Base-by-base conservation (phyloP, 257 asterid genomes). In the Oldenlandia corymbosa region DNA sequence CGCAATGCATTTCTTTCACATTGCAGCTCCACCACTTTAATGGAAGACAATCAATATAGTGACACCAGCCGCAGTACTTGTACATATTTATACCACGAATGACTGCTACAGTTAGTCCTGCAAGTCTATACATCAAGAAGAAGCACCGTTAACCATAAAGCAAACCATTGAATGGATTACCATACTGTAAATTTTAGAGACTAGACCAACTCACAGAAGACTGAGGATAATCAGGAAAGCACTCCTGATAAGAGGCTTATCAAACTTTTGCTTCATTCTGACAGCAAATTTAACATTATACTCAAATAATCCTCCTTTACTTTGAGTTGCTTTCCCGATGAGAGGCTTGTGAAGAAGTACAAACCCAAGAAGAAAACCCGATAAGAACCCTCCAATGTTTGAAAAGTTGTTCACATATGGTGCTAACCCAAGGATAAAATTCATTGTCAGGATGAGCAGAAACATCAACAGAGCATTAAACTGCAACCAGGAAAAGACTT, bases 1-100 rank as follows among this genome's bases (percentile, higher is more conserved):
- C 90, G 65, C 98, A 91, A 34, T 30, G 69, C 79, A 80, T 72
- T 30, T 82, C 62, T 64, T 71, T 68, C 67, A 77, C 74, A 49
- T 68, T 65, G 88, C 96, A 91, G 81, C 90, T 91, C 96, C 98
- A 86, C 95, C 87, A 86, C 70, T 80, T 88, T 41, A 57, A 70
- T 34, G 90, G 96, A 46, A 75, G 74, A 81, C 96, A 88, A 30
- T 88, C 98, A 14, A 88, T 58, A 71, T 76, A 84, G 32, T 60
- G 75, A 78, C 98, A 91, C 90, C 90, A 81, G 66, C 74, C 72
- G 60, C 98, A 91, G 49, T 84, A 84, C 64, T 78, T 70, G 81
- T 83, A 81, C 66, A 76, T 61, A 64, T 88, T 76, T 58, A 72
- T 62, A 10, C 83, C 84, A 59, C 70, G 76, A 64, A 79, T 68